A percentile compares a stretch with the other conserved stretches of the same genome.
Conservation (phyloP, 352 stramenopile genomes). For the Pythium plurisporium region DNA sequence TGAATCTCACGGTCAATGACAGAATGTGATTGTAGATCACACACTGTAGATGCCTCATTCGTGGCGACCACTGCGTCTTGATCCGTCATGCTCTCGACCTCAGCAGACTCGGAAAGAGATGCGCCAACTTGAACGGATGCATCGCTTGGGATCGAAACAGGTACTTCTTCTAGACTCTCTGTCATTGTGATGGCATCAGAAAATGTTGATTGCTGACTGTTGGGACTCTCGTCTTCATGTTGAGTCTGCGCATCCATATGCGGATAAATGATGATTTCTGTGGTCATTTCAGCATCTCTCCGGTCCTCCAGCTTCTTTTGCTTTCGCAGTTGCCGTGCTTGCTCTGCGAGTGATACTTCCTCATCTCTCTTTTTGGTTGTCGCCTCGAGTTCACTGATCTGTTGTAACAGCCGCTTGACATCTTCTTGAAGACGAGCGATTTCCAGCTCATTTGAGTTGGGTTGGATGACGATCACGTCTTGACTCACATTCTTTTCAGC, state of each 20-base stretch:
- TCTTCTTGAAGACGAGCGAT: conserved; percentile 42
- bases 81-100: not conserved
- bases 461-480: not conserved
- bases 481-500: conserved; percentile 41
- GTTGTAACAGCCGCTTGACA: conserved; percentile 11
- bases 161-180: not conserved
- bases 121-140: conserved; percentile 1
- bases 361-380: conserved; percentile 8
- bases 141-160: no score
- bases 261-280: conserved; percentile 16
- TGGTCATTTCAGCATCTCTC: conserved; percentile 19
- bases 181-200: conserved; percentile 4
- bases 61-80: not conserved
- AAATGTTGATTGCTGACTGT: not conserved
- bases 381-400: conserved; percentile 9
- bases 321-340: conserved; percentile 2
- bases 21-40: not conserved
- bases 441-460: conserved; percentile 33
- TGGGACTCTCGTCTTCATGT: conserved; percentile 4
- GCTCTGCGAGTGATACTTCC: not conserved
- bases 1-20: not conserved
- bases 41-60: not conserved
- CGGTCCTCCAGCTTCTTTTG: conserved; percentile 9
- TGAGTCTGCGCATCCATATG: conserved; percentile 15
- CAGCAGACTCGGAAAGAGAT: not conserved